phyloP scores from a whole-genome alignment of 257 asterid genomes.

The Jacaranda copaia region DNA sequence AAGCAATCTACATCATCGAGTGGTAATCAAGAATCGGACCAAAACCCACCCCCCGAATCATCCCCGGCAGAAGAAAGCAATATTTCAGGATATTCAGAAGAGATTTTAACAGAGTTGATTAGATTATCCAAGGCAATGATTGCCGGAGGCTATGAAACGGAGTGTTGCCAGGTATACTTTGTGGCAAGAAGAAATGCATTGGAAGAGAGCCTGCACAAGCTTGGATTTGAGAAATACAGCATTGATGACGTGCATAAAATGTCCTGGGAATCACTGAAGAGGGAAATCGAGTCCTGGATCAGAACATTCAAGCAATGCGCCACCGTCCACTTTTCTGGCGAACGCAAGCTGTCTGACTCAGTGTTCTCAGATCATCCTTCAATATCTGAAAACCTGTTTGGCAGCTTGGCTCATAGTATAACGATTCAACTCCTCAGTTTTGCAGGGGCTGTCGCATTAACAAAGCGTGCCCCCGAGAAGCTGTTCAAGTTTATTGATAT shows the following conservation, averaged over 20 bases:
- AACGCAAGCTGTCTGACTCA: slow-evolving; percentile 54
- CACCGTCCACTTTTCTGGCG: slow-evolving; percentile 46
- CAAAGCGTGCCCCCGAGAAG: slow-evolving; percentile 82
- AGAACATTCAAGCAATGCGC: slow-evolving; percentile 53
- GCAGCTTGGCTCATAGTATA: slow-evolving; percentile 47
- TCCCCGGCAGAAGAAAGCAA: slow-evolving; percentile 34
- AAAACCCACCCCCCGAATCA: slow-evolving; percentile 34
- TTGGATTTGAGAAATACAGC: slow-evolving; percentile 74
- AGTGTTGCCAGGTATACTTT: slow-evolving; percentile 69
- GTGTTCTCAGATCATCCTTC: slow-evolving; percentile 55
- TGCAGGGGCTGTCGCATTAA: slow-evolving; percentile 66
- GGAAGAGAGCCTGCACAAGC: slow-evolving; percentile 60
- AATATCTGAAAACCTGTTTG: slow-evolving; percentile 43
- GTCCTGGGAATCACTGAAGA: slow-evolving; percentile 77
- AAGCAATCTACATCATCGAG: slow-evolving; percentile 33
- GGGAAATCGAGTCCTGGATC: slow-evolving; percentile 75
- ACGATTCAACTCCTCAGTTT: slow-evolving; percentile 67
- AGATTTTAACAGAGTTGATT: slow-evolving; percentile 40
- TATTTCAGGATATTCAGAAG: slow-evolving; percentile 61
- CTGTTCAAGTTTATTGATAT: slow-evolving; percentile 77
- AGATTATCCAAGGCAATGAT: slow-evolving; percentile 58
- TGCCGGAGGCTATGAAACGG: slow-evolving; percentile 67
- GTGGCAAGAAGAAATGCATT: slow-evolving; percentile 63
- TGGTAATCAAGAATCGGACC: slow-evolving; percentile 38
- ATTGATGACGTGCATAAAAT: slow-evolving; percentile 81